Conservation (phyloP, 1,284 basidiomycete species). For the Heterobasidion annosum region DNA sequence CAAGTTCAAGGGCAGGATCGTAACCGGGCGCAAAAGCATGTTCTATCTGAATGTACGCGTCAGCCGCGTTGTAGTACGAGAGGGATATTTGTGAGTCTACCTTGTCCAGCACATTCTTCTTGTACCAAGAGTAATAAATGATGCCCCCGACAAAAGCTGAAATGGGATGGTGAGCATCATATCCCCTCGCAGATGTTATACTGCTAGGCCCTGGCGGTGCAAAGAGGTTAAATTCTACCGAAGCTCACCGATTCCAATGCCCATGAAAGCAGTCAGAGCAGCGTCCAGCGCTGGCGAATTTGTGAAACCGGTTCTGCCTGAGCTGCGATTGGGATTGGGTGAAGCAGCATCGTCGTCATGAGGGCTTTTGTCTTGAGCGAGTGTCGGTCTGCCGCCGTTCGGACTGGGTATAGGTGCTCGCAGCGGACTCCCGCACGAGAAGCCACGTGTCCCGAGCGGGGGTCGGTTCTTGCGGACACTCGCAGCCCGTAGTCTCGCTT, state of each 20-base stretch:
- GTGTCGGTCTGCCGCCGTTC: too few relatives aligned
- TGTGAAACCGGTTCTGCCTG: background rate
- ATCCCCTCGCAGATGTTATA: background rate
- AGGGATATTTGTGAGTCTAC: conserved; percentile 23
- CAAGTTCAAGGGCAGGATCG: conserved; percentile 74
- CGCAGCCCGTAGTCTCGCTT: too few relatives aligned
- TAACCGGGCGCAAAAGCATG: conserved; percentile 56
- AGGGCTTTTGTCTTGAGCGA: too few relatives aligned
- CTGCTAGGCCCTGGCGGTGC: background rate
- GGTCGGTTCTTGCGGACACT: too few relatives aligned
- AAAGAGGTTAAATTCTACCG: background rate
- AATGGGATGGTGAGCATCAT: background rate
- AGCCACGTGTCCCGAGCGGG: too few relatives aligned
- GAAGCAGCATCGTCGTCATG: too few relatives aligned
- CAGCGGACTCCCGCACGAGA: too few relatives aligned
- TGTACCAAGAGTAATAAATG: conserved; percentile 71
- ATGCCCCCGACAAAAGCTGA: conserved; percentile 64
- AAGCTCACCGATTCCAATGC: conserved; percentile 46
- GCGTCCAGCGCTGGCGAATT: conserved; percentile 34
- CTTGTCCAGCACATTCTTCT: conserved; percentile 71
- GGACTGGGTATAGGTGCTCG: too few relatives aligned
- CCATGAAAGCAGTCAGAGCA: conserved; percentile 48
- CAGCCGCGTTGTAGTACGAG: background rate
- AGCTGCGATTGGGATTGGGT: background rate
- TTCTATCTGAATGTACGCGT: conserved; percentile 37